These are phyloP conservation scores for Piromyces sp. DNA, from an alignment of 192 early-diverging fungal species.

Conservation along the genomic window DNA sequence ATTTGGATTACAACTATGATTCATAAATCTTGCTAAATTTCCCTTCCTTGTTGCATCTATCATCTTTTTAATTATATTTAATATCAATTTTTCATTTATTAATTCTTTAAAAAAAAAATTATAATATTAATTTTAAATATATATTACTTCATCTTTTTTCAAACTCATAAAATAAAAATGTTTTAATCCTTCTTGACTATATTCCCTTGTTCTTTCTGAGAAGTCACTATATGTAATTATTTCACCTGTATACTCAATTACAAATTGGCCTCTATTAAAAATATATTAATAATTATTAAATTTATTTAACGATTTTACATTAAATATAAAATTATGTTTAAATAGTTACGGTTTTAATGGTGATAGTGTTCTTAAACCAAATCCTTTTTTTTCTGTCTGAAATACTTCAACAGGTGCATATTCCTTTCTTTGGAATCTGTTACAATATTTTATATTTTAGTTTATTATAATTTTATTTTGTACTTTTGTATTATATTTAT, in stretches of 20 bases:
- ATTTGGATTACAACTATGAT: slow-evolving; percentile 93
- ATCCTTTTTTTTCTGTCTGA: slow-evolving; percentile 80
- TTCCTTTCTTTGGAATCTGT: slow-evolving; percentile 65
- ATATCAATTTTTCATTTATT: neutral
- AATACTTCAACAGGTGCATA: slow-evolving; percentile 79
- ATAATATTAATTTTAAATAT: too few species aligned
- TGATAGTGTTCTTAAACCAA: slow-evolving; percentile 60
- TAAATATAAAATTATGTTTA: neutral
- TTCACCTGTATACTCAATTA: slow-evolving; percentile 97
- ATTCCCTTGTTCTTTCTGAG: slow-evolving; percentile 61
- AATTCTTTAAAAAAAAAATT: too few species aligned
- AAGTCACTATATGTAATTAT: slow-evolving; percentile 70
- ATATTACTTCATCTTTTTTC: slow-evolving; percentile 60
- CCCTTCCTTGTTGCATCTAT: slow-evolving; percentile 91
- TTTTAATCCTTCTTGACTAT: slow-evolving; percentile 57
- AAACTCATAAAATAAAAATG: slow-evolving; percentile 99
- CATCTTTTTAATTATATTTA: slow-evolving; percentile 14
- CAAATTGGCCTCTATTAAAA: slow-evolving; percentile 56
- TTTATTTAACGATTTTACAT: neutral
- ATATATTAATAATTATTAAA: neutral
- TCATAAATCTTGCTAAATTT: slow-evolving; percentile 88
- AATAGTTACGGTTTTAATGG: neutral
- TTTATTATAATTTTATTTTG: slow-evolving; percentile 1
- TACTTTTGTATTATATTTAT: neutral
- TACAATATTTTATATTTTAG: neutral